These are phyloP conservation scores for Cetradonia linearis DNA, from an alignment of 495 filamentous ascomycete species.

Conservation along the genomic window DNA sequence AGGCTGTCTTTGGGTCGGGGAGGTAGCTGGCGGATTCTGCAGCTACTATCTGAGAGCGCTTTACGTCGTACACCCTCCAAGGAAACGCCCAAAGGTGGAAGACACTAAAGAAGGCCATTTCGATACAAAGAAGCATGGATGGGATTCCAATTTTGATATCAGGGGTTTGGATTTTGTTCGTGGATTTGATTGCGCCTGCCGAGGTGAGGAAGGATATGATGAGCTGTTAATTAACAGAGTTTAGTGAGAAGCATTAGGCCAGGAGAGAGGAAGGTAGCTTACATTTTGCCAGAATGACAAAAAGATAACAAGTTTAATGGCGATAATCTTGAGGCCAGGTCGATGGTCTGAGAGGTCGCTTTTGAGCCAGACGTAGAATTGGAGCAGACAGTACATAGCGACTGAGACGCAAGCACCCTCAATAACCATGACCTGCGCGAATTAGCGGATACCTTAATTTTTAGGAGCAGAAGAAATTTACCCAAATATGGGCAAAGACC, in stretches of 20 bases:
- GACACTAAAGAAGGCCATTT: conserved; percentile 76
- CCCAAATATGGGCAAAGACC: conserved; percentile 76
- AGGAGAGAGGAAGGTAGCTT: conserved; percentile 20
- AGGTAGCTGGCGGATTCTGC: conserved; percentile 38
- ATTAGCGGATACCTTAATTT: conserved; percentile 7
- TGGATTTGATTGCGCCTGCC: conserved; percentile 49
- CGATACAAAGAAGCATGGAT: conserved; percentile 66
- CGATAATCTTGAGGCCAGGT: conserved; percentile 73
- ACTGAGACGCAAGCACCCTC: conserved; percentile 66
- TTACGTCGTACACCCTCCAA: conserved; percentile 52
- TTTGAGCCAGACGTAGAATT: conserved; percentile 75
- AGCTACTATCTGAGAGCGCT: conserved; percentile 26
- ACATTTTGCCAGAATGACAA: conserved; percentile 85
- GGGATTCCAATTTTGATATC: conserved; percentile 79
- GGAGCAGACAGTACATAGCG: conserved; percentile 87
- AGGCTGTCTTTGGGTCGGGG: conserved; percentile 40
- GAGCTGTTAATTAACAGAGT: conserved; percentile 33
- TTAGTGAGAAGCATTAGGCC: not conserved
- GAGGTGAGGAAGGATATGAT: conserved; percentile 62
- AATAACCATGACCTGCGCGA: conserved; percentile 50
- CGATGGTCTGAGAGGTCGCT: conserved; percentile 55
- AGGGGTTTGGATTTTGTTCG: conserved; percentile 49
- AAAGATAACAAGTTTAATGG: conserved; percentile 92
- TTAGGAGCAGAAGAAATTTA: conserved; percentile 33
- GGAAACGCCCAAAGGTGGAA: conserved; percentile 80